Evolutionary conservation across 2,329 filamentous ascomycete species (phyloP).

Genomic region (Epichloe elymi): DNA sequence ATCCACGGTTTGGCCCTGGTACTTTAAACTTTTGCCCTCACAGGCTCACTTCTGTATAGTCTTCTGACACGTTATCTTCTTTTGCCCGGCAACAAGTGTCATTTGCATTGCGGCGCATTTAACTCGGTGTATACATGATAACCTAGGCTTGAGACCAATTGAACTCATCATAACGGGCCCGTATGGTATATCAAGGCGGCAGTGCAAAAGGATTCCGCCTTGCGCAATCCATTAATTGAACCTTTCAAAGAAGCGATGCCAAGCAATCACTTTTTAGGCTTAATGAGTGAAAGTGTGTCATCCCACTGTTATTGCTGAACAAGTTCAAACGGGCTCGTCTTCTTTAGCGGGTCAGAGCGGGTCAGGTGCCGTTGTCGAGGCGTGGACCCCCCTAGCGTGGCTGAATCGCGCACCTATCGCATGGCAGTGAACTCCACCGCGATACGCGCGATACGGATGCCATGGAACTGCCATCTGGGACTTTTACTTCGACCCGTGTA

Average conservation of each 20-base stretch:
- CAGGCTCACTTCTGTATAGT: neutral
- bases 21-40: slow-evolving; percentile 6
- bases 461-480: too few species aligned
- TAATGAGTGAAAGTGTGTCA: too few species aligned
- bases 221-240: too few species aligned
- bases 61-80: neutral
- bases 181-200: too few species aligned
- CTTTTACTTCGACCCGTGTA: too few species aligned
- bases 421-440: neutral
- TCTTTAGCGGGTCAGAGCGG: neutral
- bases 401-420: neutral
- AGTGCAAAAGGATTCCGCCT: too few species aligned
- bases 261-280: too few species aligned
- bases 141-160: neutral
- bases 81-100: neutral
- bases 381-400: neutral
- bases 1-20: slow-evolving; percentile 16
- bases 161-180: too few species aligned
- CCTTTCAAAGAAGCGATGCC: too few species aligned
- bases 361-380: neutral
- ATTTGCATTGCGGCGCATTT: neutral
- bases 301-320: too few species aligned
- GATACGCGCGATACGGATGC: too few species aligned
- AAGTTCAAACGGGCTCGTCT: neutral
- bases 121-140: neutral